Evolutionary conservation across 1,139 yeast genomes (phyloP), one percentile per base, ranked within the genome.

Genomic region (Scheffersomyces quercinus): DNA sequence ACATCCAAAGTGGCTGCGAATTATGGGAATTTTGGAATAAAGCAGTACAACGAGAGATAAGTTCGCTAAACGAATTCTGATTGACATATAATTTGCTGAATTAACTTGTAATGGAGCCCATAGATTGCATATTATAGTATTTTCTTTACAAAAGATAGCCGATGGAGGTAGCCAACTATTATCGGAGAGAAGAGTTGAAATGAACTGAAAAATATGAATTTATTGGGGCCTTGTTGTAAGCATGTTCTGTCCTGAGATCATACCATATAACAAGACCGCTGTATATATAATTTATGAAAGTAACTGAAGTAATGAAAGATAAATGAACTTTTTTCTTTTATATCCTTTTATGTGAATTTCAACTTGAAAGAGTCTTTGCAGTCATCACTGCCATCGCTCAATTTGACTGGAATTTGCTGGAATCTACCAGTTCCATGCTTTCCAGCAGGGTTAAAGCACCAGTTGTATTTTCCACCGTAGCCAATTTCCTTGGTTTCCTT

Each of bases 401-500:
- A 73, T 39, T 64, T 65, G 31, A 88, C 67, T 5, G 79, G 70
- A 14, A 78, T 75, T 57, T 85, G 90, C 38, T 72, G 65, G 44
- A 70, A 75, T 30, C 75, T 70, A 2, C 67, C 64, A 3, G 88
- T 84, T 1, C 67, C 70, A 36, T 55, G 62, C 13, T 55, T 50
- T 28, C 60, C 67, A 3, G 60, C 60, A 9, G 73, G 74, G 9
- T 88, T 81, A 36, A 62, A 60, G 48, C 87, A 79, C 95, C 95
- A 89, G 28, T 68, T 61, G 16, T 66, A 64, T 20, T 70, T 70
- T 3, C 91, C 95, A 13, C 89, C 89, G 54, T 82, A 85, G 1
- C 81, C 75, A 13, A 89, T 55, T 28, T 60, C 68, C 32, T 70
- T 73, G 3, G 73, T 71, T 38, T 65, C 60, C 28, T 67, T 67